A percentile compares a stretch with the other conserved stretches of the same genome.
phyloP scores from a whole-genome alignment of 495 filamentous ascomycete genomes.

The Aspergillus avenaceus region DNA sequence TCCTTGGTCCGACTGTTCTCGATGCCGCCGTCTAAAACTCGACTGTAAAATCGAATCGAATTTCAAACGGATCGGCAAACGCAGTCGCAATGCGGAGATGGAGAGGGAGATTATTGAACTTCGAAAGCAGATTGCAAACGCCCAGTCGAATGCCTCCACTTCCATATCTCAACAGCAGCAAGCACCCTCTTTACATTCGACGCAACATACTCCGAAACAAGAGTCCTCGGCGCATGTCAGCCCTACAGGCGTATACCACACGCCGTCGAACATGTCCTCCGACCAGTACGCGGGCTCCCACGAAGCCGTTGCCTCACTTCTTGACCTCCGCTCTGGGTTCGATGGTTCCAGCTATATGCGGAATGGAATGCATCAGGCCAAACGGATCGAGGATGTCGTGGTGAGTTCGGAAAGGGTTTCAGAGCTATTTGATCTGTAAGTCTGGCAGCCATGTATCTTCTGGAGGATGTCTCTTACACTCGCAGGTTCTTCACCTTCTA shows the following conservation, averaged over 20 bases:
- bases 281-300: slow-evolving; percentile 74
- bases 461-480: slow-evolving; percentile 8
- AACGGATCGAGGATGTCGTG: slow-evolving; percentile 66
- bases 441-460: neutral
- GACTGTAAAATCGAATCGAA: slow-evolving; percentile 90
- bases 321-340: slow-evolving; percentile 63
- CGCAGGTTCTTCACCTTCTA: slow-evolving; percentile 69
- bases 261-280: slow-evolving; percentile 39
- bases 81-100: slow-evolving; percentile 89
- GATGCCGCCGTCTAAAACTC: slow-evolving; percentile 81
- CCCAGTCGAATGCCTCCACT: slow-evolving; percentile 37
- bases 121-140: slow-evolving; percentile 62
- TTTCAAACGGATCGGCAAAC: slow-evolving; percentile 90
- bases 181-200: slow-evolving; percentile 41
- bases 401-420: slow-evolving; percentile 67
- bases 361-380: slow-evolving; percentile 41
- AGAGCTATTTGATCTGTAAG: slow-evolving; percentile 71
- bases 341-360: slow-evolving; percentile 45
- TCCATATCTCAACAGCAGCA: slow-evolving; percentile 40
- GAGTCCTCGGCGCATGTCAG: slow-evolving; percentile 47
- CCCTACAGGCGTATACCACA: slow-evolving; percentile 39
- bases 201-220: slow-evolving; percentile 49
- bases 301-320: slow-evolving; percentile 76
- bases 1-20: slow-evolving; percentile 73
- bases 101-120: slow-evolving; percentile 61